Evolutionary conservation across 257 asterid species (phyloP).

Genomic region (Salvia hispanica): DNA sequence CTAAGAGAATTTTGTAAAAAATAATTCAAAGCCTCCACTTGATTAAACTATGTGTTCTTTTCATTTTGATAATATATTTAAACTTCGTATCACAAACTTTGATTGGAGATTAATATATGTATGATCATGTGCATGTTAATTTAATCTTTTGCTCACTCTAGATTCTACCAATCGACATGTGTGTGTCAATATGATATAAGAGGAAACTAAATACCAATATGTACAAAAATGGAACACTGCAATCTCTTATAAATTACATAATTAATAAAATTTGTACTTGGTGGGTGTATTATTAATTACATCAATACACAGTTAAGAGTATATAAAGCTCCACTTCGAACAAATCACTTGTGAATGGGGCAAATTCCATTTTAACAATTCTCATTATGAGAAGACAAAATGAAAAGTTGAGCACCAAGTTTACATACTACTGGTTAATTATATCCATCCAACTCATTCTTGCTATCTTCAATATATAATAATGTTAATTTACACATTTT

Average conservation of each 20-base stretch:
- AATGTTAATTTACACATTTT: slow-evolving; percentile 6
- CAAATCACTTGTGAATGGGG: slow-evolving; percentile 6
- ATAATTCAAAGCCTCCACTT: neutral
- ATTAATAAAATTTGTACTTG: neutral
- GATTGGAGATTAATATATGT: neutral
- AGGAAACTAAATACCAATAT: neutral
- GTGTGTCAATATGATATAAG: neutral
- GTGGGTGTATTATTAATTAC: neutral
- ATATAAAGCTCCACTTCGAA: slow-evolving; percentile 25
- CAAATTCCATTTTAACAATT: slow-evolving; percentile 18
- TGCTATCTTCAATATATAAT: neutral
- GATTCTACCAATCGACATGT: neutral
- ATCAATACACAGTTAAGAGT: neutral
- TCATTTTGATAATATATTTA: neutral
- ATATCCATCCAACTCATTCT: slow-evolving; percentile 19
- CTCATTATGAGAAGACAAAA: slow-evolving; percentile 29
- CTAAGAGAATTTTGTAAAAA: neutral
- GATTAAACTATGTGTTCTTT: neutral
- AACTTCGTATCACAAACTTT: no score
- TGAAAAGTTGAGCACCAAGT: slow-evolving; percentile 32
- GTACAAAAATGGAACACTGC: no score
- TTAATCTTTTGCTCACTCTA: slow-evolving; percentile 2
- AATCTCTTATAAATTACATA: neutral
- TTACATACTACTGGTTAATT: slow-evolving; percentile 29
- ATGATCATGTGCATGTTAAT: neutral